Base-by-base conservation (phyloP, 768 basidiomycete genomes). In the Paxillus rubicundulus region DNA sequence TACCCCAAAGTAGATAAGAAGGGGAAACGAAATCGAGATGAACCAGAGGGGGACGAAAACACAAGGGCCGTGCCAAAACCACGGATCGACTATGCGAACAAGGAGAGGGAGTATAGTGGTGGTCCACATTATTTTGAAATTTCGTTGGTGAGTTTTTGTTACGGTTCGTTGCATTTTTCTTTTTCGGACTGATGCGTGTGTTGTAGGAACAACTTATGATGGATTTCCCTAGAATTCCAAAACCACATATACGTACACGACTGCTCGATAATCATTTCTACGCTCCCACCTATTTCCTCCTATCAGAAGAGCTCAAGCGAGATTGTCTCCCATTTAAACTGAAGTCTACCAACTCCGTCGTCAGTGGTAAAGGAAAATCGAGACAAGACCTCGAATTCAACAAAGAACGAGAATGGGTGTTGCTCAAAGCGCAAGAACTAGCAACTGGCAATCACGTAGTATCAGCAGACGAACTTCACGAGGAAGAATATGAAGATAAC, bases 141-240 rank as follows among this genome's bases (percentile, higher is more conserved):
- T 3, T 77, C 82, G 2, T 36, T 87, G 64, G 85, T 86, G 55
- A 61, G 55, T 52, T 33, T 55, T 39, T 34, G 6, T 45, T 24
- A 46, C 21, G 32, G 43, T 12, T 33, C 33, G 12, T 45, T 17
- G 16, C 52, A 39, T 8, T 10, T 14, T 17, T 18, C 9, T 10
- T 14, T 17, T 18, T 45, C 16, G 27, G 21, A 49, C 44, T 54
- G 46, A 55, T 10, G 16, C 18, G 9, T 2, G 8, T 42, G 18
- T 34, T 50, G 17, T 49, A 85, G 82, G 72, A 74, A 18, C 76
- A 80, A 54, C 78, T 89, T 5, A 73, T 77, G 61, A 49, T 60
- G 3, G 79, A 82, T 55, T 91, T 83, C 65, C 82, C 84, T 1
- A 68, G 69, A 40, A 75, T 86, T 12, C 82, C 85, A 0, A 79